A percentile compares a stretch with the other conserved stretches of the same genome.
Conservation (phyloP, 768 basidiomycete species). For the Gautieria morchelliformis region DNA sequence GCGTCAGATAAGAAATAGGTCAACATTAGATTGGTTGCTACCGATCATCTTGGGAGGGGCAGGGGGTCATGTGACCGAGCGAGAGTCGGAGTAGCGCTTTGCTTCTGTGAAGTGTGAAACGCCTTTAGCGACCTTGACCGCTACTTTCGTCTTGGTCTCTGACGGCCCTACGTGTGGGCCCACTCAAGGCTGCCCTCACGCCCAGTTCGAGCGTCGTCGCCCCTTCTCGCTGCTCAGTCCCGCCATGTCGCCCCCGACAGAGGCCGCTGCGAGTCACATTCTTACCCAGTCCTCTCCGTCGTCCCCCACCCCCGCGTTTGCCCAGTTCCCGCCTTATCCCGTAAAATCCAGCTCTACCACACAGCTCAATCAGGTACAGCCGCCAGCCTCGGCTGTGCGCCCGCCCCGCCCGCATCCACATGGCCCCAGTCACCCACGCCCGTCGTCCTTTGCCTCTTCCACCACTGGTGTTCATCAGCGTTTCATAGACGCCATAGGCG, state of each 20-base stretch:
- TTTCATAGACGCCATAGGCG: constrained; percentile 1
- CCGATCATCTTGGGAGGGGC: too few species aligned
- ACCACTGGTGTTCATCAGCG: not conserved
- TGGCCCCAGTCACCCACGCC: constrained; percentile 32
- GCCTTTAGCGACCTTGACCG: too few species aligned
- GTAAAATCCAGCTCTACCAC: not conserved
- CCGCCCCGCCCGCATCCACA: constrained; percentile 44
- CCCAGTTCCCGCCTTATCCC: not conserved
- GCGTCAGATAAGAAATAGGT: too few species aligned
- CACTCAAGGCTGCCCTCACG: not conserved
- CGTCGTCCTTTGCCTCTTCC: constrained; percentile 20
- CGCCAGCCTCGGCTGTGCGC: constrained; percentile 71
- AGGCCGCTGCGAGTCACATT: not conserved
- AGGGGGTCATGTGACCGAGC: too few species aligned
- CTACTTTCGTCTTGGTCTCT: not conserved
- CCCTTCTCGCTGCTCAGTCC: not conserved
- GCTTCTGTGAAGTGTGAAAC: too few species aligned
- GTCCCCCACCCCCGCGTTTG: not conserved
- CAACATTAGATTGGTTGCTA: too few species aligned
- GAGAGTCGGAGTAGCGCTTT: too few species aligned
- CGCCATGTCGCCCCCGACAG: not conserved
- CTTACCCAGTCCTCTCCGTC: not conserved
- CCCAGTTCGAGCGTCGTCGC: not conserved
- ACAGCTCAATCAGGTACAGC: constrained; percentile 31
- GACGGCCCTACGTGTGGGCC: not conserved